These are phyloP conservation scores for Ophiostoma tasmaniense DNA, from an alignment of 2,329 filamentous ascomycete species.

Conservation along the genomic window DNA sequence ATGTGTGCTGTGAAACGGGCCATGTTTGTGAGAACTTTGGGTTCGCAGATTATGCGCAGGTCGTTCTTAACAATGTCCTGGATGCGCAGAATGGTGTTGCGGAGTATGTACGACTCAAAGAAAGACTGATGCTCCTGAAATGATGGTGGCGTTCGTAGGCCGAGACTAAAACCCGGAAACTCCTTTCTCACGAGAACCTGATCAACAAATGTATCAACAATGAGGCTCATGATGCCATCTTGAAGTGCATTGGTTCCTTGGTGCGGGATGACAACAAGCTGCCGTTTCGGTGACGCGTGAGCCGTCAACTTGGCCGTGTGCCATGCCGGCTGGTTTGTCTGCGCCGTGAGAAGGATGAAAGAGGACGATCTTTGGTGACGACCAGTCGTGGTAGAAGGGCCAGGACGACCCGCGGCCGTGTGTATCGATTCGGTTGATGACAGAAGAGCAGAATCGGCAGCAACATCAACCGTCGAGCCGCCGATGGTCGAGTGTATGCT, in stretches of 20 bases:
- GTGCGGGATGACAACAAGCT: slow-evolving; percentile 32
- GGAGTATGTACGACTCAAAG: slow-evolving; percentile 84
- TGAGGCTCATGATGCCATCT: slow-evolving; percentile 67
- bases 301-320: slow-evolving; percentile 56
- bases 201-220: slow-evolving; percentile 73
- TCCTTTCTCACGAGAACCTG: slow-evolving; percentile 82
- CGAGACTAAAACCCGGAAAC: slow-evolving; percentile 78
- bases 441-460: slow-evolving; percentile 11
- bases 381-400: neutral
- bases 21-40: slow-evolving; percentile 78
- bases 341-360: slow-evolving; percentile 77
- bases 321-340: slow-evolving; percentile 49
- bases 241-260: slow-evolving; percentile 61
- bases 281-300: slow-evolving; percentile 51
- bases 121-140: slow-evolving; percentile 93
- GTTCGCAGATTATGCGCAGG: slow-evolving; percentile 66
- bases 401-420: neutral
- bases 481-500: slow-evolving; percentile 18
- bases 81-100: slow-evolving; percentile 63
- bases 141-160: slow-evolving; percentile 79
- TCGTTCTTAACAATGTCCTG: slow-evolving; percentile 62
- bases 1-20: slow-evolving; percentile 72
- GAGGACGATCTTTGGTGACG: slow-evolving; percentile 71
- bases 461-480: slow-evolving; percentile 9
- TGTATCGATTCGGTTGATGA: slow-evolving; percentile 35